phyloP scores from a whole-genome alignment of 208 protist genomes.

The Leishmania tropica region DNA sequence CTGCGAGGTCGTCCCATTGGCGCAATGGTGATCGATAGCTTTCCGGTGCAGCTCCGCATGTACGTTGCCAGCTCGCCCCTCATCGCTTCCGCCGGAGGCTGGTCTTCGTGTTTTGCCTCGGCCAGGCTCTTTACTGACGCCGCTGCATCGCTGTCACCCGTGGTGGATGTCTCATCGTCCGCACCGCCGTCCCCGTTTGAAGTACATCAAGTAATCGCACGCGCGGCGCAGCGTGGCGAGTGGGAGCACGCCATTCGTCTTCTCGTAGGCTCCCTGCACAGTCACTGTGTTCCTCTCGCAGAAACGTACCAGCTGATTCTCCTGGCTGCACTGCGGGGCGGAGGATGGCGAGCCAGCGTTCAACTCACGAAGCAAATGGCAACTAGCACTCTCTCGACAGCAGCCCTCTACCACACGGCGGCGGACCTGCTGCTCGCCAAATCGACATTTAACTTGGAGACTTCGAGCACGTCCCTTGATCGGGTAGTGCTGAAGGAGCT shows the following conservation, averaged over 20 bases:
- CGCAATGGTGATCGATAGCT: neutral
- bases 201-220: slow-evolving; percentile 63
- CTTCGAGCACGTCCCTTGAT: slow-evolving; percentile 1
- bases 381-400: slow-evolving; percentile 55
- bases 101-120: neutral
- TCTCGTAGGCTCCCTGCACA: slow-evolving; percentile 52
- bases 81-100: neutral
- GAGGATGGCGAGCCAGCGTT: slow-evolving; percentile 48
- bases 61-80: neutral
- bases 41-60: neutral
- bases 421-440: slow-evolving; percentile 48
- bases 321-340: slow-evolving; percentile 32
- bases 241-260: slow-evolving; percentile 55
- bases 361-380: slow-evolving; percentile 52
- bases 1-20: neutral
- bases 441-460: neutral
- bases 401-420: slow-evolving; percentile 57
- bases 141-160: neutral
- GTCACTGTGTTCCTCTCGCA: slow-evolving; percentile 61
- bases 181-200: slow-evolving; percentile 59
- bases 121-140: neutral
- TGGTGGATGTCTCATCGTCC: neutral
- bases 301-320: slow-evolving; percentile 71
- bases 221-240: slow-evolving; percentile 38
- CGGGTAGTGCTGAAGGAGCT: slow-evolving; percentile 12